Conservation (phyloP, 176 grass and related monocot species). For the Guadua angustifolia region DNA sequence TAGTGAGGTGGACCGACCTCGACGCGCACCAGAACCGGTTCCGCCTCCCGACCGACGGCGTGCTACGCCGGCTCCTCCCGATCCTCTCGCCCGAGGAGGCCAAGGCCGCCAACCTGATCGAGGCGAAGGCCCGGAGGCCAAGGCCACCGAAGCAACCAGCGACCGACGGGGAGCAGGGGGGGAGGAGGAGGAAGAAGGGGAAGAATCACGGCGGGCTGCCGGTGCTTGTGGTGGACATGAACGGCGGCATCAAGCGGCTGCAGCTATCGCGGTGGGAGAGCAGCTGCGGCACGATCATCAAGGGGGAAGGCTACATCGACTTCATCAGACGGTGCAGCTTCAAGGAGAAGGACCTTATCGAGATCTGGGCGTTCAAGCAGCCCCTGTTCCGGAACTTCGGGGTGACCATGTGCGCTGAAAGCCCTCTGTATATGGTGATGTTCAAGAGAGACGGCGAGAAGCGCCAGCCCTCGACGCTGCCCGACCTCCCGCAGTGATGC, state of each 20-base stretch:
- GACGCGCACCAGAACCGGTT: slow-evolving; percentile 34
- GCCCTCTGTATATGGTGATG: not conserved
- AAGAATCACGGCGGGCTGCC: slow-evolving; percentile 35
- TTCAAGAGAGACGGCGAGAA: not conserved
- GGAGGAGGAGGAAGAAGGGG: not conserved
- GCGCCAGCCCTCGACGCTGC: not conserved
- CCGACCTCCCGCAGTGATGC: not conserved
- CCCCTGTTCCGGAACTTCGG: not conserved
- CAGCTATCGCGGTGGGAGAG: slow-evolving; percentile 26
- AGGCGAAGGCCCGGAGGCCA: not conserved
- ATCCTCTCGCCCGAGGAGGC: not conserved
- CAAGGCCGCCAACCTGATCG: slow-evolving; percentile 6
- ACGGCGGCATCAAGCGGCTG: not conserved
- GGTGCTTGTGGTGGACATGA: slow-evolving; percentile 2
- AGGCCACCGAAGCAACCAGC: not conserved
- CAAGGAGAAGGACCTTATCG: not conserved
- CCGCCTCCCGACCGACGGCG: slow-evolving; percentile 10
- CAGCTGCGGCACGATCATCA: slow-evolving; percentile 18
- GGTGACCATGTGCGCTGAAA: slow-evolving; percentile 3
- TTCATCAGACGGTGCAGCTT: slow-evolving; percentile 1
- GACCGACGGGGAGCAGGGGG: not conserved
- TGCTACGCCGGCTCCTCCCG: not conserved
- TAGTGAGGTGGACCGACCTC: not conserved
- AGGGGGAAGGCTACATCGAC: slow-evolving; percentile 25
- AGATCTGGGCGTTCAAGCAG: slow-evolving; percentile 36